phyloP scores from a whole-genome alignment of 805 yeast genomes.

The Henningerozyma blattae region DNA sequence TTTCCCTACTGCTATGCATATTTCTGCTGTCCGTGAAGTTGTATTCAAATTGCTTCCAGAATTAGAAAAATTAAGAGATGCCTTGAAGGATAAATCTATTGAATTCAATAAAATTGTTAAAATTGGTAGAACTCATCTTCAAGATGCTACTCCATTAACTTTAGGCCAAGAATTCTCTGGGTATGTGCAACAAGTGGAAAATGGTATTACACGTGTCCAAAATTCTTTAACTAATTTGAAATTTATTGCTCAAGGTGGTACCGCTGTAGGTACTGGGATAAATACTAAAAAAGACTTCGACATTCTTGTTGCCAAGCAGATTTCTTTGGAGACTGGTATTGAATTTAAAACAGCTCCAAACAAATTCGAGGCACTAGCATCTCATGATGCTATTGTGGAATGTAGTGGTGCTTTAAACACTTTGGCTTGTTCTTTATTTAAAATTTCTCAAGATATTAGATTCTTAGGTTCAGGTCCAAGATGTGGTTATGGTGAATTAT shows the following conservation, averaged over 20 bases:
- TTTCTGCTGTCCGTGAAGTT: slow-evolving; percentile 92
- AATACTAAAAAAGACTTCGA: slow-evolving; percentile 90
- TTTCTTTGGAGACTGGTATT: slow-evolving; percentile 75
- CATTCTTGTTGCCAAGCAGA: slow-evolving; percentile 74
- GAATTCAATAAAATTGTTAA: slow-evolving; percentile 86
- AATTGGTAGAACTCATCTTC: slow-evolving; percentile 97
- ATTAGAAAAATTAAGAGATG: slow-evolving; percentile 59
- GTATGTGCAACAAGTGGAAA: slow-evolving; percentile 82
- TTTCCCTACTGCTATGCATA: slow-evolving; percentile 99
- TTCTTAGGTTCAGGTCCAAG: slow-evolving; percentile 98
- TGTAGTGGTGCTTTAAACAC: slow-evolving; percentile 96
- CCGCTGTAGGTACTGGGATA: slow-evolving; percentile 98
- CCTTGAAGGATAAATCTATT: slow-evolving; percentile 64
- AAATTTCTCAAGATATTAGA: slow-evolving; percentile 95
- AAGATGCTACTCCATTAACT: slow-evolving; percentile 96
- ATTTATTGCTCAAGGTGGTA: slow-evolving; percentile 95
- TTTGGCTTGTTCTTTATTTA: slow-evolving; percentile 82
- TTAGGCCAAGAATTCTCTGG: slow-evolving; percentile 97
- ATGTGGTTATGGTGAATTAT: slow-evolving; percentile 95
- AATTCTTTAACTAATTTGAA: slow-evolving; percentile 61
- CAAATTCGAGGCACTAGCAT: slow-evolving; percentile 97
- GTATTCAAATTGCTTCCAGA: slow-evolving; percentile 66
- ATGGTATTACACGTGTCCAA: slow-evolving; percentile 83
- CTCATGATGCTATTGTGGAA: slow-evolving; percentile 97
- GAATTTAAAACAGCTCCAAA: slow-evolving; percentile 92